phyloP scores from a whole-genome alignment of 805 yeast genomes.

The Saturnispora kantuleensis region DNA sequence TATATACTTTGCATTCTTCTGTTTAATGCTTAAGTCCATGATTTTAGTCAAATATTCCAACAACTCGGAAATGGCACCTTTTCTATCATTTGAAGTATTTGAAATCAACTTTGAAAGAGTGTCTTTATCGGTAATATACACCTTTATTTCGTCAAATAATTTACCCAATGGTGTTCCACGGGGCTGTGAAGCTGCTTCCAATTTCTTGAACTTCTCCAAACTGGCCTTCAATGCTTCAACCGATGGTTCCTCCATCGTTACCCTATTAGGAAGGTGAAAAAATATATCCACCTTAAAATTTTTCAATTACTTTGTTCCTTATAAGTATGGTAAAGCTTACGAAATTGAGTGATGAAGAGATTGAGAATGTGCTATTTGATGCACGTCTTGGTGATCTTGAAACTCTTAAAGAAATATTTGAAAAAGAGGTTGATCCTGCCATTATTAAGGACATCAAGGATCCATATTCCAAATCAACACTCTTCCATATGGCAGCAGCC shows the following conservation, averaged over 20 bases:
- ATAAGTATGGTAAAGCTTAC: slow-evolving; percentile 20
- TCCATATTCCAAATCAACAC: slow-evolving; percentile 55
- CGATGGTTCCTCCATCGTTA: slow-evolving; percentile 7
- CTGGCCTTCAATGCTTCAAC: slow-evolving; percentile 17
- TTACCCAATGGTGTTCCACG: slow-evolving; percentile 26
- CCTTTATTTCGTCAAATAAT: slow-evolving; percentile 22
- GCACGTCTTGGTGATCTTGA: slow-evolving; percentile 86
- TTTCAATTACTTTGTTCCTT: background rate
- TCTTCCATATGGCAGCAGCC: slow-evolving; percentile 92
- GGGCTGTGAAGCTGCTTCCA: slow-evolving; percentile 17
- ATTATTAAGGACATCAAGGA: slow-evolving; percentile 44
- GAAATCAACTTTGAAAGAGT: slow-evolving; percentile 6
- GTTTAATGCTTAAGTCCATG: slow-evolving; percentile 29
- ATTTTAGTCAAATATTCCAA: slow-evolving; percentile 30
- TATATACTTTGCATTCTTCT: slow-evolving; percentile 28
- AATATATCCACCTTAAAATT: background rate
- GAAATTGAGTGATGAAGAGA: slow-evolving; percentile 56
- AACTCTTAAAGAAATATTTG: slow-evolving; percentile 57
- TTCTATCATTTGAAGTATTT: slow-evolving; percentile 8
- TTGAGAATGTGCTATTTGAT: slow-evolving; percentile 71
- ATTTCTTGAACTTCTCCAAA: slow-evolving; percentile 17
- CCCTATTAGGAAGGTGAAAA: background rate
- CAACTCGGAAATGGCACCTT: slow-evolving; percentile 27
- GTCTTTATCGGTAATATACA: slow-evolving; percentile 11
- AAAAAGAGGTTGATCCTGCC: slow-evolving; percentile 39